Conservation (phyloP, 306 rosid genomes). For the Vigna unguiculata region DNA sequence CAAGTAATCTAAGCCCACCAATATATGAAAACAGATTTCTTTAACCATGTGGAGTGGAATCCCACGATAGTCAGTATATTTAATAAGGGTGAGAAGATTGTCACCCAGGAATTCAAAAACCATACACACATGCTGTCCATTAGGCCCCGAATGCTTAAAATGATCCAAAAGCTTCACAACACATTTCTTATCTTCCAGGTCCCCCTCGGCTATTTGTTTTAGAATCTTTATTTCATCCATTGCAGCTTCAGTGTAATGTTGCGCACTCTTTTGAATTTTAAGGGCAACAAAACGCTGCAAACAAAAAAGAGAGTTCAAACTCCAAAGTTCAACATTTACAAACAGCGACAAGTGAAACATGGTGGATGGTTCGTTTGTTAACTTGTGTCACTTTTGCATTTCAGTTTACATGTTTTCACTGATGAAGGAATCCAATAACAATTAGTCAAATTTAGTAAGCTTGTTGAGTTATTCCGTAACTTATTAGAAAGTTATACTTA, state of each 20-base stretch:
- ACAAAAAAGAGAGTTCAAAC: background rate
- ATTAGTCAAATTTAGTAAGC: background rate
- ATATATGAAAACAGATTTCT: conserved; percentile 79
- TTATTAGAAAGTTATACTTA: background rate
- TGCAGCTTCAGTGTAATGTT: conserved; percentile 85
- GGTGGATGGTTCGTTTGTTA: background rate
- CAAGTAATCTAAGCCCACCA: conserved; percentile 91
- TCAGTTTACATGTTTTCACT: background rate
- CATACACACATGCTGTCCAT: conserved; percentile 87
- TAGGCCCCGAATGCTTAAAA: conserved; percentile 84
- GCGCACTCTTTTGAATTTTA: conserved; percentile 89
- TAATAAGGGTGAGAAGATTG: conserved; percentile 76
- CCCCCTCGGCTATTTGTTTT: conserved; percentile 82
- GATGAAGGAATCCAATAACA: background rate
- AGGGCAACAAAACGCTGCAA: conserved; percentile 73
- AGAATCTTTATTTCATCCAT: conserved; percentile 84
- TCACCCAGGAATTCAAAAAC: conserved; percentile 81
- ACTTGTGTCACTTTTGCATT: background rate
- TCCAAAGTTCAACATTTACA: background rate
- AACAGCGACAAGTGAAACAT: background rate
- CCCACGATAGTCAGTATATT: conserved; percentile 70
- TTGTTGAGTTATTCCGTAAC: background rate
- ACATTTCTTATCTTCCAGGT: conserved; percentile 64
- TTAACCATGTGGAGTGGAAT: conserved; percentile 73
- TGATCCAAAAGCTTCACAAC: conserved; percentile 86